Percentiles rank a stretch among this genome's conserved stretches.
Evolutionary conservation across 78 protist species (phyloP).

Genomic region (Mantamonas sphyraenae): DNA sequence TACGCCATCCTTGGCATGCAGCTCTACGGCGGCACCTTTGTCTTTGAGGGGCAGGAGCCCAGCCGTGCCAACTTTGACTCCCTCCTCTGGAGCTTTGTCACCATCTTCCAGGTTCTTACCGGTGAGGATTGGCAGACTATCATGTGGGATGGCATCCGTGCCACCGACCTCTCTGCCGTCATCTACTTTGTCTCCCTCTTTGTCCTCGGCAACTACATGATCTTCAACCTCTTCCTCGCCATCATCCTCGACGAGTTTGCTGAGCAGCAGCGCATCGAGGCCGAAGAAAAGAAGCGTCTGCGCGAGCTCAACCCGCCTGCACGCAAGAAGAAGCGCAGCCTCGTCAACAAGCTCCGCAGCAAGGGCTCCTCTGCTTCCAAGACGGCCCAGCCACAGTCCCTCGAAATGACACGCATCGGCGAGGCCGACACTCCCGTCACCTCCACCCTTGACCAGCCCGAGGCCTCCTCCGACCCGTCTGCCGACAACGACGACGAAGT

Average conservation of each 20-base stretch:
- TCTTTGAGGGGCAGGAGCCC: neutral
- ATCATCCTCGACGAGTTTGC: constrained; percentile 17
- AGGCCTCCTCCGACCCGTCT: no score
- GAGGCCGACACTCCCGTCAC: no score
- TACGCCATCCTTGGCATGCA: constrained; percentile 39
- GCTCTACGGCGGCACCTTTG: constrained; percentile 29
- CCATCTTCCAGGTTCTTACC: constrained; percentile 37
- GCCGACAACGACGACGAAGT: no score
- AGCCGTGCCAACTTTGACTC: constrained; percentile 16
- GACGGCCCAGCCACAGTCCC: no score
- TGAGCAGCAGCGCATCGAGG: neutral
- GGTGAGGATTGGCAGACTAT: constrained; percentile 23
- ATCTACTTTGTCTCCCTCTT: constrained; percentile 18
- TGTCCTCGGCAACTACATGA: constrained; percentile 25
- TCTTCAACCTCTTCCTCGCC: constrained; percentile 61
- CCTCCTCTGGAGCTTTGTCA: neutral
- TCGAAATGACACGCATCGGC: no score
- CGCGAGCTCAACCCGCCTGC: no score
- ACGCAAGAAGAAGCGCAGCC: no score
- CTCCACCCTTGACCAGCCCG: no score
- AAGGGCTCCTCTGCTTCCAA: no score
- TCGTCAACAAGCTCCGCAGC: no score
- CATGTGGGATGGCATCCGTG: constrained; percentile 3
- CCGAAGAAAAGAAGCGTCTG: no score
- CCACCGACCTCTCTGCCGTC: neutral